Evolutionary conservation across 495 filamentous ascomycete species (phyloP), one percentile per base, ranked within the genome.

Genomic region (Aspergillus saccharolyticus): DNA sequence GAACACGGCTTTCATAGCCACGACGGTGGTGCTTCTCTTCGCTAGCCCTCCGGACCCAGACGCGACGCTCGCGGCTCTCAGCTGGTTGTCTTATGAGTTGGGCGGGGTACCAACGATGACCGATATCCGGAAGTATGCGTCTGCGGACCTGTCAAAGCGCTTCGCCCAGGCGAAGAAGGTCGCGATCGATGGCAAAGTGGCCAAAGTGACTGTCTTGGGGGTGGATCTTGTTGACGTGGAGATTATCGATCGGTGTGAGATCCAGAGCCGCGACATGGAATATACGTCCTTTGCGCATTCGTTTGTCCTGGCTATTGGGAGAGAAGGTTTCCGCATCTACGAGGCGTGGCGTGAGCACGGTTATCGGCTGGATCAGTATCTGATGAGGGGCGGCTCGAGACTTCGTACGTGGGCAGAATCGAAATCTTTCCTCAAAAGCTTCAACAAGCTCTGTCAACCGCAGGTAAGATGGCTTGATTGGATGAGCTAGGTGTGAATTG

Each of bases 141-240:
- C 33, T 2, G 33, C 33, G 33, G 33, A 39, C 4, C 33, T 39
- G 33, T 2, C 4, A 12, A 51, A 51, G 48, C 48, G 10, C 4
- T 51, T 51, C 22, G 33, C 19, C 12, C 16, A 17, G 17, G 48
- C 48, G 1, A 51, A 51, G 21, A 16, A n/a, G 19, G 21, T 24
- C 12, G 48, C 48, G 16, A 51, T 51, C 12, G 22, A 51, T 14
- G 48, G 48, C 48, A 30, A 30, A 19, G 21, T 30, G n/a, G 22
- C 24, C 12, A 28, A 30, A 14, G 12, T 28, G 21, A 51, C 48
- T 15, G 48, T 51, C 21, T 55, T 73, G 8, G 47, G 57, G 10
- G 66, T 68, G 12, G 56, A 65, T 19, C 48, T 22, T 5, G 19
- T 30, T 1, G 48, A 51, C 14, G 48, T 28, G 15, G 18, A 50